Base-by-base conservation (phyloP, 2,329 filamentous ascomycete genomes). In the Cladophialophora carrionii region DNA sequence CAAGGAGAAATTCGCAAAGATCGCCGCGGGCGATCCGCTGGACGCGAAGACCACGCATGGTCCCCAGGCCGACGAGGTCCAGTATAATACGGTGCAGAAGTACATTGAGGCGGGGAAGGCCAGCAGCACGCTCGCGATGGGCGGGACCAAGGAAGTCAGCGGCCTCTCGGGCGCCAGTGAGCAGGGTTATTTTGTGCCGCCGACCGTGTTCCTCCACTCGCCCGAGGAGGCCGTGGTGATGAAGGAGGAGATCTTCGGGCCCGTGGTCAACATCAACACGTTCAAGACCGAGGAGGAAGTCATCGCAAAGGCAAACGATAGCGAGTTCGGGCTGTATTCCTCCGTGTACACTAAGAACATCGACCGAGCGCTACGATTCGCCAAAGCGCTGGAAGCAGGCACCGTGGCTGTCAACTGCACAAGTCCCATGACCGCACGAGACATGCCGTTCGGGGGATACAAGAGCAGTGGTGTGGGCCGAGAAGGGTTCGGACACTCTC, bases 401-500 rank as follows among this genome's bases (percentile, higher is more conserved):
- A 89, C 88, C 10, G 65, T 69, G 6, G 65, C 59, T 1, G 70
- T 77, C 10, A 77, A 76, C 57, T 76, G 74, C 65, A 79, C 78
- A 0, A 78, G 75, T 60, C 78, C 78, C 0, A 74, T 72, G 1
- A n/a, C 61, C 14, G 55, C 62, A 29, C 26, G 41, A 24, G 64
- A 68, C 20, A 65, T 67, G 55, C 85, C 85, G 37, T 93, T 93
- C 71, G 88, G 89, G 61, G 91, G 92, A 0, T 91, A 85, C 82
- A 94, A 93, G 79, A 85, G 92, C 79, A 86, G 82, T 29, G 91
- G 91, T 67, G 90, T 92, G 63, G 91, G 91, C 52, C 87, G 90
- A 63, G 91, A 96, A 77, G 80, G 90, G 3, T 88, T 88, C 68
- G 87, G 89, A 80, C 85, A 84, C 51, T 88, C 84, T 3, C 74